phyloP scores from a whole-genome alignment of 352 stramenopile genomes.

The Pythium utonaiense region DNA sequence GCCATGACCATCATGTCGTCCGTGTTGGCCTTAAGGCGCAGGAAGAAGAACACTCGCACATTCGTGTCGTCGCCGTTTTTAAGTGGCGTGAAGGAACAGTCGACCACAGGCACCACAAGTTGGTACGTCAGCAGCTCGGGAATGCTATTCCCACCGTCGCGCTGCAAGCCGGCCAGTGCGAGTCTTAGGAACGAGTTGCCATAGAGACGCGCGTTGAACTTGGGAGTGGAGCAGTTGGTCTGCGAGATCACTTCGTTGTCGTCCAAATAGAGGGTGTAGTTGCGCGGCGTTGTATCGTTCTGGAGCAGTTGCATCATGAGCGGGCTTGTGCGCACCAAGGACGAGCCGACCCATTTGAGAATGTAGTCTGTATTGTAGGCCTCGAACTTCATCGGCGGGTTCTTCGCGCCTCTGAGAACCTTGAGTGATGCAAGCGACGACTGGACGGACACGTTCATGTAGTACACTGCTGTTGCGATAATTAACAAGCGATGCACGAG shows the following conservation, averaged over 20 bases:
- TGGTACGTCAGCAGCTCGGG: conserved; percentile 28
- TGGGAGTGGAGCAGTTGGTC: too few relatives aligned
- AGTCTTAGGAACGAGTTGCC: too few relatives aligned
- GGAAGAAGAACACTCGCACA: conserved; percentile 13
- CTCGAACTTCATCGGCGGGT: conserved; percentile 12
- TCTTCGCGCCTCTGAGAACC: conserved; percentile 19
- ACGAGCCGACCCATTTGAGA: conserved; percentile 25
- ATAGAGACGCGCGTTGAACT: conserved; percentile 32
- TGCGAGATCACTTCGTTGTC: too few relatives aligned
- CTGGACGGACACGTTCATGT: conserved; percentile 28
- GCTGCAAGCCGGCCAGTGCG: too few relatives aligned
- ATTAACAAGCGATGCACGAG: conserved; percentile 23
- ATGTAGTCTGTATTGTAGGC: conserved; percentile 25
- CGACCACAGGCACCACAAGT: conserved; percentile 38
- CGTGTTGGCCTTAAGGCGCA: conserved; percentile 9
- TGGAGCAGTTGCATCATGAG: conserved; percentile 25
- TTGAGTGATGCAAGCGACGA: conserved; percentile 24
- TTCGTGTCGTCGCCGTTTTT: conserved; percentile 1
- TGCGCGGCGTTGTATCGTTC: conserved; percentile 26
- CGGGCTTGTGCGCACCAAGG: conserved; percentile 28
- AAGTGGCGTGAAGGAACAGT: conserved; percentile 36
- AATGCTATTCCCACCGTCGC: too few relatives aligned
- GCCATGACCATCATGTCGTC: conserved; percentile 22
- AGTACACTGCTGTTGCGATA: conserved; percentile 32
- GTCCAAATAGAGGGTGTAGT: too few relatives aligned